These are phyloP conservation scores for Moringa oleifera DNA, from an alignment of 345 rosid genomes.

Conservation along the genomic window DNA sequence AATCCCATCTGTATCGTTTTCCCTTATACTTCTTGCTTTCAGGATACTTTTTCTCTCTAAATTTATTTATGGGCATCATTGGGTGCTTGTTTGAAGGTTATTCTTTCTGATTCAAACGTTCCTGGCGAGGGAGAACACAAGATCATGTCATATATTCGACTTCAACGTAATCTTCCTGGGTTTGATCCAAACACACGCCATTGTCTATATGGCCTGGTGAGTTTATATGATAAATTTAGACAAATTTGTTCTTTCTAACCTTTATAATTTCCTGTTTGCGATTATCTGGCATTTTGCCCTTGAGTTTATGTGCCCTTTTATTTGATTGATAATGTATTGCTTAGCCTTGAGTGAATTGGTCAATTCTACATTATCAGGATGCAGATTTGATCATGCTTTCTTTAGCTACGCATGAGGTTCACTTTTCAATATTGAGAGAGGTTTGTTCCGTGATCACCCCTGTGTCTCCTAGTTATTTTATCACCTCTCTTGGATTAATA, in stretches of 20 bases:
- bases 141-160: slow-evolving; percentile 90
- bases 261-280: not conserved
- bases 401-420: slow-evolving; percentile 95
- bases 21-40: slow-evolving; percentile 33
- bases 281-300: too few relatives aligned
- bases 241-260: not conserved
- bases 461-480: slow-evolving; percentile 11
- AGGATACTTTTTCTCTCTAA: slow-evolving; percentile 53
- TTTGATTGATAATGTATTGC: not conserved
- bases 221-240: slow-evolving; percentile 16
- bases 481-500: slow-evolving; percentile 1
- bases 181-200: slow-evolving; percentile 92
- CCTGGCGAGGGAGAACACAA: slow-evolving; percentile 99
- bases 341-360: not conserved
- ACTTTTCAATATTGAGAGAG: slow-evolving; percentile 98
- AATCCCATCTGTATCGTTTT: slow-evolving; percentile 38
- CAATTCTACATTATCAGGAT: slow-evolving; percentile 51
- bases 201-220: slow-evolving; percentile 90
- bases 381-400: slow-evolving; percentile 98
- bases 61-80: slow-evolving; percentile 56
- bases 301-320: not conserved
- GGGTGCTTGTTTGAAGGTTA: slow-evolving; percentile 80
- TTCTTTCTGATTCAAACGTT: slow-evolving; percentile 95
- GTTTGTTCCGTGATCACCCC: slow-evolving; percentile 26
- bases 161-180: slow-evolving; percentile 77